Conservation (phyloP, 2,329 filamentous ascomycete genomes). For the Fusarium sulawesiense region DNA sequence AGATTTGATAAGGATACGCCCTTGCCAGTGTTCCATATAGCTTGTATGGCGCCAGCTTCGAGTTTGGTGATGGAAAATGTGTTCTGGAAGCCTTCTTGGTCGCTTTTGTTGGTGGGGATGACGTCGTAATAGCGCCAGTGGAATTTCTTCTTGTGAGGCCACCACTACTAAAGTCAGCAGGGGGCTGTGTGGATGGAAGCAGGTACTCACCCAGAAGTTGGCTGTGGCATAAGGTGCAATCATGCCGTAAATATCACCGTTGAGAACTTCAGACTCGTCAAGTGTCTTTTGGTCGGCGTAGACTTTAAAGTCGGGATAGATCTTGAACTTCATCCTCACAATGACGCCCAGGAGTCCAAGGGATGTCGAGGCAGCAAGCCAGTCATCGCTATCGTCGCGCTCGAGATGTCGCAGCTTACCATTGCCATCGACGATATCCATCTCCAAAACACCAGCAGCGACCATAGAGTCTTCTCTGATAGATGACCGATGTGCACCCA, state of each 20-base stretch:
- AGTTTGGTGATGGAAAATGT: constrained; percentile 2
- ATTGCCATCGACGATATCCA: neutral
- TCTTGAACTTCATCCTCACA: constrained; percentile 11
- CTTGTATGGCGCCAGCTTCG: neutral
- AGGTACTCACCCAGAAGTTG: neutral
- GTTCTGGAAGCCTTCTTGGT: constrained; percentile 9
- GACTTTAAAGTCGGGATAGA: constrained; percentile 16
- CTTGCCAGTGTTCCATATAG: constrained; percentile 6
- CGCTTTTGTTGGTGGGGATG: neutral
- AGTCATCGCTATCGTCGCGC: constrained; percentile 1
- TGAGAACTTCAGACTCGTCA: neutral
- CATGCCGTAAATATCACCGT: constrained; percentile 4
- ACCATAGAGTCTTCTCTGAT: constrained; percentile 9
- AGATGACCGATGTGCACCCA: neutral
- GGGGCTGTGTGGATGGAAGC: no score
- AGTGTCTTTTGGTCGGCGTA: constrained; percentile 7
- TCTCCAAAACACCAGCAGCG: neutral
- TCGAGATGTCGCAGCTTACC: neutral
- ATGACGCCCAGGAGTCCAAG: neutral
- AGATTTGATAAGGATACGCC: neutral
- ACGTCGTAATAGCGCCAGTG: constrained; percentile 11
- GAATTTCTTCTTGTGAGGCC: constrained; percentile 19
- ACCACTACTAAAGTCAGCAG: neutral
- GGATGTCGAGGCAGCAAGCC: constrained; percentile 1
- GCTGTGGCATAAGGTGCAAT: neutral